Evolutionary conservation across 192 early-diverging fungal species (phyloP).

Genomic region (Rhizophagus sp.): DNA sequence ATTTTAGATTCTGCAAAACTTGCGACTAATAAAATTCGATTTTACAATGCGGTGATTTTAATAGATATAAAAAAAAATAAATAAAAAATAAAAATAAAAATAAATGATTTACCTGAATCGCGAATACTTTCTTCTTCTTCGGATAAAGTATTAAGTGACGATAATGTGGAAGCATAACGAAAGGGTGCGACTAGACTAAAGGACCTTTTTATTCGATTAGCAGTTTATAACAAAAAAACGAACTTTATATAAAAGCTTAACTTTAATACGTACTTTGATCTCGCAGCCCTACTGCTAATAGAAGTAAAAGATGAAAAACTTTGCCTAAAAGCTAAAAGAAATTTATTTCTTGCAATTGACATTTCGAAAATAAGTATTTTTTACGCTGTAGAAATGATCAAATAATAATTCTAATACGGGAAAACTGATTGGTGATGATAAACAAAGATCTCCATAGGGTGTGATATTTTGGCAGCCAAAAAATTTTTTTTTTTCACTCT

Average conservation of each 20-base stretch:
- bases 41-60: not conserved
- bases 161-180: slow-evolving; percentile 36
- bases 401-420: no score
- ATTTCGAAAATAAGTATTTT: not conserved
- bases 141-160: slow-evolving; percentile 79
- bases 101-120: slow-evolving; percentile 62
- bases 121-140: slow-evolving; percentile 88
- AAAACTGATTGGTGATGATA: no score
- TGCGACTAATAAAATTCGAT: slow-evolving; percentile 51
- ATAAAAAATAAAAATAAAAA: not conserved
- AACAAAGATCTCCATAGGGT: no score
- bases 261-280: not conserved
- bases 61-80: not conserved
- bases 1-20: slow-evolving; percentile 85
- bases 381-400: no score
- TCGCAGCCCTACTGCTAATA: not conserved
- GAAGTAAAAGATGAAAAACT: not conserved
- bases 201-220: not conserved
- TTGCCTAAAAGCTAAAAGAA: not conserved
- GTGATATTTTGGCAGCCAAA: no score
- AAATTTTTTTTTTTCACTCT: no score
- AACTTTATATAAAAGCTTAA: not conserved
- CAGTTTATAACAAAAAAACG: not conserved
- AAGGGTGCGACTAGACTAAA: not conserved
- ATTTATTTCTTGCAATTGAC: not conserved